Conservation (phyloP, 257 asterid species). For the Handroanthus guayacan region DNA sequence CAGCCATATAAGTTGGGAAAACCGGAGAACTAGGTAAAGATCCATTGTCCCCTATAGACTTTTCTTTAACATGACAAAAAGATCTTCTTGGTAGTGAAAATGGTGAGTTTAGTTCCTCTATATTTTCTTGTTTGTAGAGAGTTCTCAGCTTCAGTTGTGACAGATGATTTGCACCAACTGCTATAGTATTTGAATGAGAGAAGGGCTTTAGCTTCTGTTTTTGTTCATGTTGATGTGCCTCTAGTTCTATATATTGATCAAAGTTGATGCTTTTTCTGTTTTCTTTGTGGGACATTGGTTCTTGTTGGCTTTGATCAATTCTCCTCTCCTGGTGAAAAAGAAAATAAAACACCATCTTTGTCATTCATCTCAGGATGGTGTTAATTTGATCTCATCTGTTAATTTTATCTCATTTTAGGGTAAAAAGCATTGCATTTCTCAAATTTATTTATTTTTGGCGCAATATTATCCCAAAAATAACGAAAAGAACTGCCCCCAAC, state of each 20-base stretch:
- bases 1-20: conserved; percentile 80
- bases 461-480: no score
- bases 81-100: conserved; percentile 75
- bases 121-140: conserved; percentile 45
- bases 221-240: conserved; percentile 39
- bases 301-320: conserved; percentile 53
- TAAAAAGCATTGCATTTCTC: no score
- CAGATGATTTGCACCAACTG: conserved; percentile 43
- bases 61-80: conserved; percentile 60
- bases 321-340: conserved; percentile 63
- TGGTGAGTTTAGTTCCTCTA: conserved; percentile 55
- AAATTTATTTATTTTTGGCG: no score
- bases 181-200: conserved; percentile 41
- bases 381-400: conserved; percentile 4
- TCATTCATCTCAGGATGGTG: neutral
- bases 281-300: conserved; percentile 48
- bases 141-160: conserved; percentile 50
- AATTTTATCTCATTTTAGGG: neutral
- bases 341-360: neutral
- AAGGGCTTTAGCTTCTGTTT: conserved; percentile 46
- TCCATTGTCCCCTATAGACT: conserved; percentile 58
- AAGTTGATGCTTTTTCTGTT: conserved; percentile 51
- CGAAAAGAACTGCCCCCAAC: no score
- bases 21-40: conserved; percentile 67
- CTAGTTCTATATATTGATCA: conserved; percentile 46